Evolutionary conservation across 768 basidiomycete species (phyloP).

Genomic region (Phylloporus rhodoxanthus): DNA sequence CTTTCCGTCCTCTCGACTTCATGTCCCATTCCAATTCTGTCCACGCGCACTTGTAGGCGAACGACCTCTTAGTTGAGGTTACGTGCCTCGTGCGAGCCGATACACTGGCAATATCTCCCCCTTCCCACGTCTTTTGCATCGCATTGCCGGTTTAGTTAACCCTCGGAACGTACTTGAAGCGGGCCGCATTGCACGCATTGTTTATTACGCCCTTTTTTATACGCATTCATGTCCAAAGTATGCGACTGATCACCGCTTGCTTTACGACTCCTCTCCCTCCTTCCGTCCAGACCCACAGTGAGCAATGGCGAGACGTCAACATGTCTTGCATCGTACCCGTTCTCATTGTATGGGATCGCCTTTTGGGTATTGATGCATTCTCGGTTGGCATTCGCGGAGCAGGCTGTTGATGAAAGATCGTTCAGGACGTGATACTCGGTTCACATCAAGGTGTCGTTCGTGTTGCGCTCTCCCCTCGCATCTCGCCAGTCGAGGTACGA

Average conservation of each 20-base stretch:
- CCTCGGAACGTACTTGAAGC: constrained; percentile 21
- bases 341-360: constrained; percentile 34
- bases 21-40: constrained; percentile 46
- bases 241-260: constrained; percentile 45
- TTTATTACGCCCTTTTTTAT: constrained; percentile 42
- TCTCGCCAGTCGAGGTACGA: constrained; percentile 36
- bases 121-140: constrained; percentile 18
- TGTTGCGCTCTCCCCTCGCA: constrained; percentile 23
- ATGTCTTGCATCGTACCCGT: constrained; percentile 20
- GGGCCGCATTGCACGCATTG: constrained; percentile 31
- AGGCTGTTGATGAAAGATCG: constrained; percentile 20
- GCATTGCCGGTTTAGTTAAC: constrained; percentile 22
- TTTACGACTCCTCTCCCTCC: constrained; percentile 18
- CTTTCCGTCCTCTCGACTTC: constrained; percentile 34
- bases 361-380: constrained; percentile 7
- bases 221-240: constrained; percentile 24
- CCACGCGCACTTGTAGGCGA: constrained; percentile 57
- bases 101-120: constrained; percentile 54
- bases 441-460: constrained; percentile 6
- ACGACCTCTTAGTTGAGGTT: constrained; percentile 83
- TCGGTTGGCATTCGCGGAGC: constrained; percentile 22
- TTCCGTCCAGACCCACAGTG: constrained; percentile 14
- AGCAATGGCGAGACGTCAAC: constrained; percentile 24
- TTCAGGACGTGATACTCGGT: constrained; percentile 11
- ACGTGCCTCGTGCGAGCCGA: constrained; percentile 73